Percentiles rank a stretch among this genome's conserved stretches.
These are phyloP conservation scores for Ampelomyces quisqualis DNA, from an alignment of 2,329 filamentous ascomycete species.

Conservation along the genomic window DNA sequence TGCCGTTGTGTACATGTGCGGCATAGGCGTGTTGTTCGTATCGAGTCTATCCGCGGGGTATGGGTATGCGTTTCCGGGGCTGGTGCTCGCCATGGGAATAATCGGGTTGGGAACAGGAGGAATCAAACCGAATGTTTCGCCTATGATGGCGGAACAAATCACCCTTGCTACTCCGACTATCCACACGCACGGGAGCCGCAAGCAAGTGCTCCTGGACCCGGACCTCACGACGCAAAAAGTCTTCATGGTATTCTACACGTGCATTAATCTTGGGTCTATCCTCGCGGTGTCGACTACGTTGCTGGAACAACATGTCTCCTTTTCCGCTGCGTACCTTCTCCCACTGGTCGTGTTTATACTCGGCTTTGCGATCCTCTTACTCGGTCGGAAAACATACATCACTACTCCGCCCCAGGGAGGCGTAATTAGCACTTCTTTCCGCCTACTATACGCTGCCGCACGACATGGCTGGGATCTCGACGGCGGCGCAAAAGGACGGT, in stretches of 20 bases:
- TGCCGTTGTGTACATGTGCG: slow-evolving; percentile 62
- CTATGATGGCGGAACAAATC: slow-evolving; percentile 53
- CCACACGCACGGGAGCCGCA: slow-evolving; percentile 41
- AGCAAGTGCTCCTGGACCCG: slow-evolving; percentile 49
- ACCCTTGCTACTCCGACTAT: slow-evolving; percentile 46
- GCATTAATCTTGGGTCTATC: slow-evolving; percentile 68
- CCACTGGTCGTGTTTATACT: slow-evolving; percentile 66
- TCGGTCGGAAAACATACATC: slow-evolving; percentile 38
- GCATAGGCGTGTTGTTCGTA: slow-evolving; percentile 66
- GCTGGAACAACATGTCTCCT: slow-evolving; percentile 68
- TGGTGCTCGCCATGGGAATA: slow-evolving; percentile 64
- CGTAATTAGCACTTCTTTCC: slow-evolving; percentile 53
- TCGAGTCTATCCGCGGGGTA: slow-evolving; percentile 66
- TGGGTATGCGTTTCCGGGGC: slow-evolving; percentile 62
- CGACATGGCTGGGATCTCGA: slow-evolving; percentile 57
- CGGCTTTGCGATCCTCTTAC: slow-evolving; percentile 56
- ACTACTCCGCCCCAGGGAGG: slow-evolving; percentile 43
- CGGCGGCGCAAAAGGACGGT: slow-evolving; percentile 48
- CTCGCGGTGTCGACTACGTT: slow-evolving; percentile 68
- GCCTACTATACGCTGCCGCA: slow-evolving; percentile 58
- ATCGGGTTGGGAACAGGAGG: slow-evolving; percentile 76
- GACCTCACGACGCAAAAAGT: slow-evolving; percentile 51
- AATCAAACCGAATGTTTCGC: slow-evolving; percentile 75
- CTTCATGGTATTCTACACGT: slow-evolving; percentile 67
- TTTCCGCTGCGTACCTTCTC: slow-evolving; percentile 68